Base-by-base conservation (phyloP, 1,284 basidiomycete genomes). In the Leccinum laetum region DNA sequence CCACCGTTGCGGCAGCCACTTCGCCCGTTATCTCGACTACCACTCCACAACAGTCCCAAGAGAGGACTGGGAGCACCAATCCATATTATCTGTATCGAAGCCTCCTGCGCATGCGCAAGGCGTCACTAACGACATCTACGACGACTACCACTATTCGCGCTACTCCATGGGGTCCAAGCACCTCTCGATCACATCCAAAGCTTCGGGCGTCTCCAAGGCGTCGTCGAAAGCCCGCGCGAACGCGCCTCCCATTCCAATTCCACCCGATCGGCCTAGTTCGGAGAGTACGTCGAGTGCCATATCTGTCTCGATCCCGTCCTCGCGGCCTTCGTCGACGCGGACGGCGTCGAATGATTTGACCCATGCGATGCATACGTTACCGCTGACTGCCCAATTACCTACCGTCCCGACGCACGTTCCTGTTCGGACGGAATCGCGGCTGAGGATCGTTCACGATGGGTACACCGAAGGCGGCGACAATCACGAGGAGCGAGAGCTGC, bases 141-240 rank as follows among this genome's bases (percentile, higher is more conserved):
- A 92, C 71, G 84, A 89, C 67, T 92, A 92, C 71, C 83, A 89
- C 3, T 92, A 91, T 70, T 90, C 89, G 7, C 79, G 88, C 7
- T 82, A 82, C 64, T 90, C 89, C 0, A 78, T 86, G 65, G 75
- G 80, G 13, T 81, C 80, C 64, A 77, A 78, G 68, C 79, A 70
- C 3, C 46, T 60, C 58, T 74, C 74, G 3, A 14, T 61, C 46
- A 10, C 55, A 37, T 69, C 76, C 16, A 77, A 74, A 32, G 63
- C 62, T 8, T 77, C 75, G 2, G 68, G 71, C 2, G 52, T 39
- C 6, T 74, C 74, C 60, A 76, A 76, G 37, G 29, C 69, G 24
- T 74, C 73, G 16, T 74, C 75, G 1, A 76, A 64, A 57, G 41
- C 64, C 13, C 73, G 67, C 24, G 65, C 62, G 6, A 64, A 71